Evolutionary conservation across 2,329 filamentous ascomycete genomes (phyloP), one percentile per base, ranked within the genome.

Genomic region (Sclerotinia subarctica): DNA sequence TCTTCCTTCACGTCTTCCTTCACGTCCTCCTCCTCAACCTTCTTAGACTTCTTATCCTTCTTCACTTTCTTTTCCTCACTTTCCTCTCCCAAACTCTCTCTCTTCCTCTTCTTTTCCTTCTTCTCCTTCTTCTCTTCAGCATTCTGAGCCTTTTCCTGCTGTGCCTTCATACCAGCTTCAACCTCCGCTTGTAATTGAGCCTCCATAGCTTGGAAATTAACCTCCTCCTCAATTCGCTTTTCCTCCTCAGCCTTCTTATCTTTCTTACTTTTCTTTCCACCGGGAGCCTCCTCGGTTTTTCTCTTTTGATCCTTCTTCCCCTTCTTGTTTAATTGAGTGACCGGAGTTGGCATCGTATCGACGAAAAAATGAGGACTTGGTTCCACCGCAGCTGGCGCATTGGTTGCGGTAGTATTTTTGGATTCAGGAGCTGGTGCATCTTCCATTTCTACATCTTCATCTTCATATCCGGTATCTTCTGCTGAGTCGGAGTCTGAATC

Each of bases 231-330:
- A 35, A 62, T 68, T 96, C 26, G 81, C 81, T 73, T 87, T 86
- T 69, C 59, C 10, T n/a, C 26, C 19, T 54, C 26, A 6, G 21
- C 26, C 57, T 92, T 88, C 82, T 95, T 96, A 72, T 96, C 92
- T 32, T 97, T 92, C 47, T 69, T 67, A 11, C 35, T 29, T 32
- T 68, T 65, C 24, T 42, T 32, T 13, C 29, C 60, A 15, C 4
- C n/a, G 3, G 38, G 26, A 49, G 32, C 11, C n/a, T 49, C 53
- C 4, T 65, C 42, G 13, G 42, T 10, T 35, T 53, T 44, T 26
- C 24, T 54, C 35, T 64, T 64, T 6, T 63, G 58, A 47, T 47
- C 49, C 15, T 73, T 72, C 58, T 70, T 71, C n/a, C 65, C 69
- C 57, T 70, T 66, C 68, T 71, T 72, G 24, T 54, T 42, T 3